These are phyloP conservation scores for Cyclotella kingstonii DNA, from an alignment of 108 stramenopile genomes.

Conservation along the genomic window DNA sequence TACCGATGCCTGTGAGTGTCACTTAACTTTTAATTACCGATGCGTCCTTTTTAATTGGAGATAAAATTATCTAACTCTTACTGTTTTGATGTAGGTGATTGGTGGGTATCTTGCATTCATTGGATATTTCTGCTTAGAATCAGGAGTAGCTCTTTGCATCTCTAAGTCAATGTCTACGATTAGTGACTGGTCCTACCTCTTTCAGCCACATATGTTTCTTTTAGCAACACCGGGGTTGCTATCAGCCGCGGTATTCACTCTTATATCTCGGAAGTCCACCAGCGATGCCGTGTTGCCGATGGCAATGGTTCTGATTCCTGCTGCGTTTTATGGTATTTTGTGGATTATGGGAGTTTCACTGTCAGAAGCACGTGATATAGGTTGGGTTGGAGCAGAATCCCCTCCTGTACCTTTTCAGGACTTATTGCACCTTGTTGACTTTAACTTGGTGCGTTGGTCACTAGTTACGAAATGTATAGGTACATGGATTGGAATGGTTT, in stretches of 20 bases:
- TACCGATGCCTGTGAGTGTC: conserved; percentile 87
- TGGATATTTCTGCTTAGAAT: conserved; percentile 91
- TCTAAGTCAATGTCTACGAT: conserved; percentile 59
- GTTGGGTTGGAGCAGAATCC: conserved; percentile 71
- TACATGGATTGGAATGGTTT: conserved; percentile 94
- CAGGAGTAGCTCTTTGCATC: conserved; percentile 84
- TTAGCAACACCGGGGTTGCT: conserved; percentile 78
- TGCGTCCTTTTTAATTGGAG: not conserved
- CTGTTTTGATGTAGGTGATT: conserved; percentile 22
- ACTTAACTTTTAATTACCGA: not conserved
- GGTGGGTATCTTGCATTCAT: conserved; percentile 93
- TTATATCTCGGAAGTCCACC: conserved; percentile 50
- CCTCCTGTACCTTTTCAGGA: conserved; percentile 63
- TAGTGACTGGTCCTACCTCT: conserved; percentile 62
- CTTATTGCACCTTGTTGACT: conserved; percentile 62
- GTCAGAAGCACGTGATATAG: conserved; percentile 58
- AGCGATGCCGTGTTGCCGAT: conserved; percentile 64
- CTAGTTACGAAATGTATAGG: conserved; percentile 60
- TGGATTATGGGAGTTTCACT: conserved; percentile 39
- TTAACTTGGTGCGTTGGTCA: conserved; percentile 67
- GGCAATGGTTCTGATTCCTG: conserved; percentile 82
- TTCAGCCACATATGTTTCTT: conserved; percentile 42
- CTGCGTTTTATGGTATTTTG: conserved; percentile 72
- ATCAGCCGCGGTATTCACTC: conserved; percentile 64
- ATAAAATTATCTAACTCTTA: not conserved